Percentiles rank a stretch among this genome's conserved stretches.
Conservation (phyloP, 2,329 filamentous ascomycete genomes). For the Coniochaeta prunicola region DNA sequence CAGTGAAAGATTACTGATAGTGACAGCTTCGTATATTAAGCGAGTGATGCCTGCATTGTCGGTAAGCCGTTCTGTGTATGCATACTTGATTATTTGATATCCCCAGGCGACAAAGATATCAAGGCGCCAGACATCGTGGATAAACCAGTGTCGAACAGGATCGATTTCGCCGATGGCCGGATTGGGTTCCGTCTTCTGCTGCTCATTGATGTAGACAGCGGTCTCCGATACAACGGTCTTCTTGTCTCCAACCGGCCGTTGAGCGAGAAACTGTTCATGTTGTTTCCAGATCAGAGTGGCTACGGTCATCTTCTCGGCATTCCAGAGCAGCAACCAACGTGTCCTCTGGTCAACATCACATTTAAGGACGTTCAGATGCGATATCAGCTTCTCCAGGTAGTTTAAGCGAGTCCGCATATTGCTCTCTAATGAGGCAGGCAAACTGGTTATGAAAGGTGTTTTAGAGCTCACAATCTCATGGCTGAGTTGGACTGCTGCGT, state of each 20-base stretch:
- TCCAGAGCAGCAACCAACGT: constrained; percentile 76
- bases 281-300: constrained; percentile 73
- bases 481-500: constrained; percentile 73
- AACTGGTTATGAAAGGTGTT: constrained; percentile 64
- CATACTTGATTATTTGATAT: constrained; percentile 66
- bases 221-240: constrained; percentile 68
- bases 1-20: constrained; percentile 62
- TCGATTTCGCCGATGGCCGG: constrained; percentile 65
- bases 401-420: constrained; percentile 68
- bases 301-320: constrained; percentile 84
- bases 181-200: constrained; percentile 63
- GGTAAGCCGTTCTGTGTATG: constrained; percentile 55
- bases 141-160: constrained; percentile 77
- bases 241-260: constrained; percentile 51
- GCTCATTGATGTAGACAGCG: constrained; percentile 67
- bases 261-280: constrained; percentile 63
- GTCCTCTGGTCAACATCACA: constrained; percentile 58
- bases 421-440: constrained; percentile 70
- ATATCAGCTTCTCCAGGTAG: constrained; percentile 68
- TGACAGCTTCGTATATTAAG: constrained; percentile 60
- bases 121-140: constrained; percentile 65
- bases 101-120: constrained; percentile 74
- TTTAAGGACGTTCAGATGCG: constrained; percentile 60
- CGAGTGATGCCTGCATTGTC: constrained; percentile 47
- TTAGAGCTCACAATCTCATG: constrained; percentile 73